A percentile compares a stretch with the other conserved stretches of the same genome.
phyloP scores from a whole-genome alignment of 2,329 filamentous ascomycete species.

The Corniculantispora saksenae region DNA sequence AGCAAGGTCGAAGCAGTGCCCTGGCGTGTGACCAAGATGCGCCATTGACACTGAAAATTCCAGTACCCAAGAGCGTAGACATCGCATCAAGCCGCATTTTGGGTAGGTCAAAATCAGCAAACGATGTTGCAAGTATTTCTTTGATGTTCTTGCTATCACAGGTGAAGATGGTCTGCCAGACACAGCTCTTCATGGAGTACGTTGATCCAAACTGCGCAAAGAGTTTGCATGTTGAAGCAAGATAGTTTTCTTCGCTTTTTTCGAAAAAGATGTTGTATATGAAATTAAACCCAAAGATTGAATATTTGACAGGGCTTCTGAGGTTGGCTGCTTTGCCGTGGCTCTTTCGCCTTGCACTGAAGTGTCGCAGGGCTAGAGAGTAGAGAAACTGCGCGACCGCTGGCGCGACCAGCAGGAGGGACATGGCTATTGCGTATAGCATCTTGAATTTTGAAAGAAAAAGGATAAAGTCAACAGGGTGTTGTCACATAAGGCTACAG shows the following conservation, averaged over 20 bases:
- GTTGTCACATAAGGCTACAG: neutral
- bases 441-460: neutral
- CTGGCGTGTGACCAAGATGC: conserved; percentile 47
- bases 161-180: conserved; percentile 36
- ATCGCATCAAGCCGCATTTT: conserved; percentile 39
- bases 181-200: conserved; percentile 35
- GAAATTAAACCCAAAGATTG: conserved; percentile 38
- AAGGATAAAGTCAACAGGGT: too few relatives aligned
- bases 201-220: conserved; percentile 35
- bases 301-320: conserved; percentile 31
- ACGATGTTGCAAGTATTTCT: conserved; percentile 53
- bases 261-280: conserved; percentile 33
- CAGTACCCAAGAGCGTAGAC: conserved; percentile 42
- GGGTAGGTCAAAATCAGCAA: conserved; percentile 49
- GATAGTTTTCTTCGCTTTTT: conserved; percentile 28
- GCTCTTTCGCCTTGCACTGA: neutral
- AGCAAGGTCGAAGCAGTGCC: conserved; percentile 35
- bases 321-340: conserved; percentile 29
- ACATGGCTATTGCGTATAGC: neutral
- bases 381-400: conserved; percentile 24
- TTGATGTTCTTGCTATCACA: conserved; percentile 56
- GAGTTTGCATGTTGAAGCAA: conserved; percentile 29
- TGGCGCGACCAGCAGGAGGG: neutral
- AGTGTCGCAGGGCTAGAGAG: conserved; percentile 21
- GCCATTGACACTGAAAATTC: conserved; percentile 53